These are phyloP conservation scores for Colletotrichum sidae DNA, from an alignment of 2,329 filamentous ascomycete species.

Conservation along the genomic window DNA sequence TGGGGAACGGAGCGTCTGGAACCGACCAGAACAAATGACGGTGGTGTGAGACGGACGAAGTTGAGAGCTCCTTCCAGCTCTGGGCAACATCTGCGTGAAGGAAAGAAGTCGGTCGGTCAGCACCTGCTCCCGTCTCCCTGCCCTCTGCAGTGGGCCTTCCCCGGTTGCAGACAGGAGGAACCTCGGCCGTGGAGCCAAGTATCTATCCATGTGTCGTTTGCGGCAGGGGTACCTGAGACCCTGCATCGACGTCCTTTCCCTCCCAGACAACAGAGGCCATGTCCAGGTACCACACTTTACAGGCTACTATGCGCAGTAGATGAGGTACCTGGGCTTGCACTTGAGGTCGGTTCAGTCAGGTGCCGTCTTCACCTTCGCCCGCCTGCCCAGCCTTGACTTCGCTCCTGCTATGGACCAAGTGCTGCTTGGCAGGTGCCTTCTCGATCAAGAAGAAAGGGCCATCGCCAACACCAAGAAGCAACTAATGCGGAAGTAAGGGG, in stretches of 20 bases:
- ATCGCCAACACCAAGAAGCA: neutral
- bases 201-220: neutral
- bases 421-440: no score
- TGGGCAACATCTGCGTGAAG: no score
- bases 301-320: no score
- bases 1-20: neutral
- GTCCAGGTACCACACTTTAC: no score
- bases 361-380: no score
- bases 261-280: neutral
- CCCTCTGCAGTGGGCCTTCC: neutral
- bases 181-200: neutral
- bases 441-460: neutral
- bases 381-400: constrained; percentile 7
- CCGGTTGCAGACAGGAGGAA: constrained; percentile 6
- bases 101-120: no score
- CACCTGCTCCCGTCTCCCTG: no score
- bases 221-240: constrained; percentile 4
- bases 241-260: constrained; percentile 1
- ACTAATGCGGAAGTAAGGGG: neutral
- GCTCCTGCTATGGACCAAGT: neutral
- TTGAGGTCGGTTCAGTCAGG: no score
- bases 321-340: no score
- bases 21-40: constrained; percentile 1
- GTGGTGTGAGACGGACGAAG: constrained; percentile 2
- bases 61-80: neutral